phyloP scores from a whole-genome alignment of 2,329 filamentous ascomycete genomes.

The Arthrinium phaeospermum region DNA sequence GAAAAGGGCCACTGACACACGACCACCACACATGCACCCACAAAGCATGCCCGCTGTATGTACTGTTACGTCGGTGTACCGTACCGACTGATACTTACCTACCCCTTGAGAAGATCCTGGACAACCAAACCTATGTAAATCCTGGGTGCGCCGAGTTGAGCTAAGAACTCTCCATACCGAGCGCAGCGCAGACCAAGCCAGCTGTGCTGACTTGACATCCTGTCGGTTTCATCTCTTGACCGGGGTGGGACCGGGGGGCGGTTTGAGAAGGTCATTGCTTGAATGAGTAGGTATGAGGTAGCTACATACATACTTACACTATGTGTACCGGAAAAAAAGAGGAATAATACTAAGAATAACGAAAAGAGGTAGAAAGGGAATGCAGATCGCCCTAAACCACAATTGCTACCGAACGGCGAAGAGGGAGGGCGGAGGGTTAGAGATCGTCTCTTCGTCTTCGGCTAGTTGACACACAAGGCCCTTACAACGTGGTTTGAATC shows the following conservation, averaged over 20 bases:
- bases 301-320: no score
- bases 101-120: not conserved
- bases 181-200: slow-evolving; percentile 7
- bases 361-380: not conserved
- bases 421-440: not conserved
- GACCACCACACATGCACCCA: not conserved
- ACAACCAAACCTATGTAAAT: not conserved
- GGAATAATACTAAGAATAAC: not conserved
- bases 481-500: not conserved
- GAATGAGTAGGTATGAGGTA: no score
- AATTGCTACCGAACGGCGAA: not conserved
- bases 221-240: slow-evolving; percentile 14
- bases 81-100: not conserved
- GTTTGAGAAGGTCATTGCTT: not conserved
- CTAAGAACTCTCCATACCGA: slow-evolving; percentile 4
- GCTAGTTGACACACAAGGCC: slow-evolving; percentile 4
- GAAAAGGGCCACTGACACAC: not conserved
- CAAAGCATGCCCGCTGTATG: not conserved
- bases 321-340: not conserved
- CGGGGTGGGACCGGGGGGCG: not conserved
- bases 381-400: not conserved
- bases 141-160: not conserved
- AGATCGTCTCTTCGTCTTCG: slow-evolving; percentile 13
- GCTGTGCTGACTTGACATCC: slow-evolving; percentile 6
- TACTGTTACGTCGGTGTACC: no score